Evolutionary conservation across 2,329 filamentous ascomycete species (phyloP).

Genomic region (Diplodia seriata): DNA sequence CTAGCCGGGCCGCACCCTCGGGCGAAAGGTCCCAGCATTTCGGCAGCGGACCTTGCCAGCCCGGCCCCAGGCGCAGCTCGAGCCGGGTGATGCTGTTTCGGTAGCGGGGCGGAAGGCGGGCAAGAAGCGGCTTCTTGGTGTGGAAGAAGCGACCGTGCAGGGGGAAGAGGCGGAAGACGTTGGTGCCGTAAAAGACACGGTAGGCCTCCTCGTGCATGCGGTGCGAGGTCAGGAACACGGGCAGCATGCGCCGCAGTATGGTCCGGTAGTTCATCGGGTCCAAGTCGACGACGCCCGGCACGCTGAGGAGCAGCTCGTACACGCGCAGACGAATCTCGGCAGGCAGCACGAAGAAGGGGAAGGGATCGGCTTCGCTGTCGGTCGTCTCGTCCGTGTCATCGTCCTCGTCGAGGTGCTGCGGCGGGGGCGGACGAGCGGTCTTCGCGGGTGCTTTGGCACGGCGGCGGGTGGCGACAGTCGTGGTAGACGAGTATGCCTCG

Average conservation of each 20-base stretch:
- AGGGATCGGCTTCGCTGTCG: conserved; percentile 40
- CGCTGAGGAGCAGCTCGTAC: conserved; percentile 56
- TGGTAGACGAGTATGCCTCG: conserved; percentile 13
- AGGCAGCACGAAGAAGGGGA: conserved; percentile 61
- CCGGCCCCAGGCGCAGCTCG: conserved; percentile 74
- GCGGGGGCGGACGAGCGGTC: conserved; percentile 1
- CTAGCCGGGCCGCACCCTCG: conserved; percentile 51
- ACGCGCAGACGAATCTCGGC: conserved; percentile 61
- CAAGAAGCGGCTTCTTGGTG: conserved; percentile 73
- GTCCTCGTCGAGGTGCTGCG: conserved; percentile 54
- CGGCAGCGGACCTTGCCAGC: conserved; percentile 71
- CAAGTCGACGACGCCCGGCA: conserved; percentile 67
- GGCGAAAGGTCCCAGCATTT: conserved; percentile 64
- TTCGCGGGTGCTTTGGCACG: conserved; percentile 2
- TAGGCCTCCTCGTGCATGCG: conserved; percentile 60
- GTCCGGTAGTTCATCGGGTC: conserved; percentile 66
- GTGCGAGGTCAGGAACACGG: conserved; percentile 68
- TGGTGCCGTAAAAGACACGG: conserved; percentile 58
- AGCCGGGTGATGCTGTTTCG: conserved; percentile 67
- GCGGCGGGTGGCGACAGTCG: not conserved
- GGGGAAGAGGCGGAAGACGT: conserved; percentile 62
- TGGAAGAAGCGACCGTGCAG: conserved; percentile 69
- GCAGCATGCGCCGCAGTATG: conserved; percentile 63
- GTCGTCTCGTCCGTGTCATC: conserved; percentile 67
- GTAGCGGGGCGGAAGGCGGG: conserved; percentile 68